Evolutionary conservation across 164 flowering plant genomes (phyloP), one percentile per base, ranked within the genome.

Genomic region (Tetrastigma voinierianum): DNA sequence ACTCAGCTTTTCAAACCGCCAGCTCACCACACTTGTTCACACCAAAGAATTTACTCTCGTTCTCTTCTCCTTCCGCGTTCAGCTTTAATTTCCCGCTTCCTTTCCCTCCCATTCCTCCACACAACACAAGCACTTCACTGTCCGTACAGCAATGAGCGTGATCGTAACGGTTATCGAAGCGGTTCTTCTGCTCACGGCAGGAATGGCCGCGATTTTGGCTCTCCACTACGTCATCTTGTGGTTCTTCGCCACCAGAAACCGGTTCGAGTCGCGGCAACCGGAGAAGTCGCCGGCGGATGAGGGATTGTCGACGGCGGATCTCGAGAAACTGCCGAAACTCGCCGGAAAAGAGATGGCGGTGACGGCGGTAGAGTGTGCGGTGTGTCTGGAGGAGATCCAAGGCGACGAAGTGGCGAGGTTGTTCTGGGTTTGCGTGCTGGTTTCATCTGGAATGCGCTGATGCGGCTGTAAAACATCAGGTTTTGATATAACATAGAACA

Each of bases 201-300:
- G 88, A 15, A 80, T 84, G 85, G 66, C 74, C 72, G 77, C 69
- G 0, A 78, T 89, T 15, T 81, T 85, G 65, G 11, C 77, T 2
- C 81, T 89, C n/a, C 87, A 89, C 72, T 21, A 84, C 9, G 82
- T 79, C 45, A 67, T 87, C 46, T 46, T 87, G 9, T 87, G 91
- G 84, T 80, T 73, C 69, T 60, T 82, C 3, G 66, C 81, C 0
- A 54, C 24, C 2, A 16, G 18, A 12, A 13, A 20, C 51, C 49
- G 20, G 0, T 0, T 21, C 3, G 67, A 61, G 53, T 19, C 53
- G 2, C 44, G 43, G 56, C 15, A 40, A 1, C 79, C 76, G 55
- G 75, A 43, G 7, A 82, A 85, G 60, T 61, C 71, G 16, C 55
- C 1, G 13, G 17, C 66, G 14, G 61, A 48, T 23, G 66, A 63